Conservation (phyloP, 2,329 filamentous ascomycete genomes). For the Aspergillus tubingensis region DNA sequence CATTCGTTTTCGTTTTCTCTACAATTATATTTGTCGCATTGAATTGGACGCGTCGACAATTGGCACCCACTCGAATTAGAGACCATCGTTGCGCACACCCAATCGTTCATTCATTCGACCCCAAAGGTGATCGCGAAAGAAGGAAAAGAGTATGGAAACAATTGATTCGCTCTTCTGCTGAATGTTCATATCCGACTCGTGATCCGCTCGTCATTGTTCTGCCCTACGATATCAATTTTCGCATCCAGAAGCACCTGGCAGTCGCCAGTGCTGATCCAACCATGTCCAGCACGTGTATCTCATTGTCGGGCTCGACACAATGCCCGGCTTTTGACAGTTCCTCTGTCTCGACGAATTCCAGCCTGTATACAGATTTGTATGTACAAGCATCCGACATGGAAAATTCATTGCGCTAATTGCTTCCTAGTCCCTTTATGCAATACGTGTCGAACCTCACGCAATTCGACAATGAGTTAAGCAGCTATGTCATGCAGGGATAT, state of each 20-base stretch:
- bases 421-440: slow-evolving; percentile 74
- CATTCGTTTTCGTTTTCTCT: neutral
- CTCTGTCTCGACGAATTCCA: slow-evolving; percentile 67
- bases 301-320: slow-evolving; percentile 67
- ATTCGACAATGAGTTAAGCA: slow-evolving; percentile 73
- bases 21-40: slow-evolving; percentile 7
- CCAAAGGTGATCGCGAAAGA: neutral
- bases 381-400: slow-evolving; percentile 37
- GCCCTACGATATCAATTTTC: neutral
- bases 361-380: slow-evolving; percentile 65
- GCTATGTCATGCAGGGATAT: slow-evolving; percentile 75
- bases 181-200: slow-evolving; percentile 7
- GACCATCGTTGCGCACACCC: neutral
- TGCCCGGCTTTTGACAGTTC: slow-evolving; percentile 73
- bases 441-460: slow-evolving; percentile 73
- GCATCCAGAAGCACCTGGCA: slow-evolving; percentile 1
- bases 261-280: slow-evolving; percentile 3
- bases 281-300: slow-evolving; percentile 58
- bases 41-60: slow-evolving; percentile 14
- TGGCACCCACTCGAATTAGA: neutral
- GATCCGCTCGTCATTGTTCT: neutral
- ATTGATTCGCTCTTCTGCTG: slow-evolving; percentile 1
- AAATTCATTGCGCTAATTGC: slow-evolving; percentile 31
- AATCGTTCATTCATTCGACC: neutral
- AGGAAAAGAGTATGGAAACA: slow-evolving; percentile 15